These are phyloP conservation scores for Ramalina intermedia DNA, from an alignment of 495 filamentous ascomycete species.

Conservation along the genomic window DNA sequence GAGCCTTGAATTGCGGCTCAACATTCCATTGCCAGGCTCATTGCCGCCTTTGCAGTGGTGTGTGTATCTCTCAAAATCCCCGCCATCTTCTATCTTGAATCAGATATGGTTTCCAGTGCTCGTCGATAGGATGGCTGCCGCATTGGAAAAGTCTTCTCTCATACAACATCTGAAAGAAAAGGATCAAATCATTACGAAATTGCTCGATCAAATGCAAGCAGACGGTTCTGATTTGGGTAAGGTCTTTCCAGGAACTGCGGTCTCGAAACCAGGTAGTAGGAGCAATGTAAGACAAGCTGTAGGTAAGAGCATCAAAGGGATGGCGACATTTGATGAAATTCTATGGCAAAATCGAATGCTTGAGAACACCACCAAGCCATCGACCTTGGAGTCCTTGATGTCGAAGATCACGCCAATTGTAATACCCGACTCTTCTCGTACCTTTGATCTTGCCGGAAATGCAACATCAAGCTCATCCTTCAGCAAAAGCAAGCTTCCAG, in stretches of 20 bases:
- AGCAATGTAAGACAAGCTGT: conserved; percentile 21
- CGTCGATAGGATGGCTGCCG: conserved; percentile 36
- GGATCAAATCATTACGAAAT: conserved; percentile 58
- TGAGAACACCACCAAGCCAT: too few species aligned
- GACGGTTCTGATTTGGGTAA: conserved; percentile 51
- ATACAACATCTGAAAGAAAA: conserved; percentile 53
- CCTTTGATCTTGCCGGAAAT: background rate
- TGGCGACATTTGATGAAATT: conserved; percentile 31
- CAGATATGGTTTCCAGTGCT: conserved; percentile 59
- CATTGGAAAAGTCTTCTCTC: conserved; percentile 38
- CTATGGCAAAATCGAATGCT: conserved; percentile 21
- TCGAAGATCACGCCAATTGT: too few species aligned
- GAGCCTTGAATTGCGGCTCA: conserved; percentile 42
- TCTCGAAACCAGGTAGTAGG: conserved; percentile 24
- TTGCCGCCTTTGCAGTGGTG: conserved; percentile 58
- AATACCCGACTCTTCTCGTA: background rate
- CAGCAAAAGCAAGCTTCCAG: background rate
- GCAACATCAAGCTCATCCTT: background rate
- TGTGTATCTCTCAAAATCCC: conserved; percentile 39
- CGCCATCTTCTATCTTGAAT: conserved; percentile 37
- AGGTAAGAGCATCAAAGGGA: conserved; percentile 30
- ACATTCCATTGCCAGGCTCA: conserved; percentile 48
- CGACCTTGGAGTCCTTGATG: too few species aligned
- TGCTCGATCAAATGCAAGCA: conserved; percentile 66
- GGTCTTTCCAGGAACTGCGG: conserved; percentile 52